Conservation (phyloP, 495 filamentous ascomycete species). For the Rhizodiscina lignyota region DNA sequence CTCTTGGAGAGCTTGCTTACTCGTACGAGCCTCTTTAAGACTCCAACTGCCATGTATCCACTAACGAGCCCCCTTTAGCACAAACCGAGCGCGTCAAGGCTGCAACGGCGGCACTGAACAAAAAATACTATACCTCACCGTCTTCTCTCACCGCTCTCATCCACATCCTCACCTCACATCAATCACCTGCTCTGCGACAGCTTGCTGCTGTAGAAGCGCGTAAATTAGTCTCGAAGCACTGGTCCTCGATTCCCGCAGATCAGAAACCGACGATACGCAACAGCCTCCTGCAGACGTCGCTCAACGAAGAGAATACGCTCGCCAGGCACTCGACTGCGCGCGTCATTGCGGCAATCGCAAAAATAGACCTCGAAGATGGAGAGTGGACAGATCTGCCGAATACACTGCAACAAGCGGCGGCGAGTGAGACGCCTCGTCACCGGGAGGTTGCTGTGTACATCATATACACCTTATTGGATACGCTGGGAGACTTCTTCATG, state of each 20-base stretch:
- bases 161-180: slow-evolving; percentile 64
- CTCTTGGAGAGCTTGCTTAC: slow-evolving; percentile 28
- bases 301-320: slow-evolving; percentile 55
- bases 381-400: slow-evolving; percentile 74
- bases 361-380: slow-evolving; percentile 68
- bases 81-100: slow-evolving; percentile 72
- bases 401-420: slow-evolving; percentile 55
- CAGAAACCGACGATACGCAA: slow-evolving; percentile 67
- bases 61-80: slow-evolving; percentile 26
- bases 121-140: slow-evolving; percentile 77
- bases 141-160: slow-evolving; percentile 68
- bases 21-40: slow-evolving; percentile 18
- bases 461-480: slow-evolving; percentile 78
- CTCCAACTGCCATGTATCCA: slow-evolving; percentile 1
- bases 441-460: slow-evolving; percentile 87
- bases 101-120: slow-evolving; percentile 76
- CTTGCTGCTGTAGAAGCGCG: slow-evolving; percentile 78
- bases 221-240: slow-evolving; percentile 71
- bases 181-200: slow-evolving; percentile 54
- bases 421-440: slow-evolving; percentile 52
- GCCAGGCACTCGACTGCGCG: slow-evolving; percentile 77
- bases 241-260: slow-evolving; percentile 41
- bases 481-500: slow-evolving; percentile 59
- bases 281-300: slow-evolving; percentile 63
- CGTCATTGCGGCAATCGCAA: slow-evolving; percentile 73